Evolutionary conservation across 2,329 filamentous ascomycete genomes (phyloP).

Genomic region (Arthrobotrys sinensis): DNA sequence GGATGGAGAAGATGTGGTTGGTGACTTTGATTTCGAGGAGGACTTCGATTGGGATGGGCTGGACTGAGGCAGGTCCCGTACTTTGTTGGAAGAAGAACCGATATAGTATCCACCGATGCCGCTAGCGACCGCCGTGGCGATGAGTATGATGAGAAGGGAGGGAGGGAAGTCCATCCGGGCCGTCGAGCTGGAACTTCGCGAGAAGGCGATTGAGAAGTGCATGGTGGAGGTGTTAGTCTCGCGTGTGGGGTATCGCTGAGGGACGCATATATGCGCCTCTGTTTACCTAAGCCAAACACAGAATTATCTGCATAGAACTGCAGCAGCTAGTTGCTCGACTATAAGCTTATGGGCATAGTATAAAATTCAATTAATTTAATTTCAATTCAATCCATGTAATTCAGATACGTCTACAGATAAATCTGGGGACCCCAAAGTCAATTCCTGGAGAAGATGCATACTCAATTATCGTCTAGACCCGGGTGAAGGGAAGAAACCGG

Average conservation of each 20-base stretch:
- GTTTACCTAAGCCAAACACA: too few relatives aligned
- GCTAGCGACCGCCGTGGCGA: conserved; percentile 63
- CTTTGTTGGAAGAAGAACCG: conserved; percentile 61
- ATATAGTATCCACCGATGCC: conserved; percentile 64
- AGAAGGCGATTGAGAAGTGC: conserved; percentile 7
- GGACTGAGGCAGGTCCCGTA: conserved; percentile 46
- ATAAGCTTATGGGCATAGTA: too few relatives aligned
- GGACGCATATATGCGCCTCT: too few relatives aligned
- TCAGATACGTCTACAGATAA: neutral
- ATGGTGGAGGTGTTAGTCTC: conserved; percentile 7
- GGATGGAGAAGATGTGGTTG: conserved; percentile 20
- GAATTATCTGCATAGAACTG: too few relatives aligned
- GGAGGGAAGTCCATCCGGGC: conserved; percentile 56
- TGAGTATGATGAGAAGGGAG: conserved; percentile 55
- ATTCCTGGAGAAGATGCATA: too few relatives aligned
- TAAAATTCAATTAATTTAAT: too few relatives aligned
- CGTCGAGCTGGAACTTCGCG: conserved; percentile 21
- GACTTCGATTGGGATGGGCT: conserved; percentile 1
- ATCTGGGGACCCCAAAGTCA: neutral
- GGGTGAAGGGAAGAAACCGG: conserved; percentile 35
- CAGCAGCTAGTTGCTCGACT: too few relatives aligned
- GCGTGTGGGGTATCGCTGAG: conserved; percentile 4
- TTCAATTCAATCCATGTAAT: too few relatives aligned
- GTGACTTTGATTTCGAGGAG: conserved; percentile 30
- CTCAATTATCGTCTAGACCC: conserved; percentile 14